phyloP scores from a whole-genome alignment of 2,329 filamentous ascomycete genomes.

The Alternaria ventricosa region DNA sequence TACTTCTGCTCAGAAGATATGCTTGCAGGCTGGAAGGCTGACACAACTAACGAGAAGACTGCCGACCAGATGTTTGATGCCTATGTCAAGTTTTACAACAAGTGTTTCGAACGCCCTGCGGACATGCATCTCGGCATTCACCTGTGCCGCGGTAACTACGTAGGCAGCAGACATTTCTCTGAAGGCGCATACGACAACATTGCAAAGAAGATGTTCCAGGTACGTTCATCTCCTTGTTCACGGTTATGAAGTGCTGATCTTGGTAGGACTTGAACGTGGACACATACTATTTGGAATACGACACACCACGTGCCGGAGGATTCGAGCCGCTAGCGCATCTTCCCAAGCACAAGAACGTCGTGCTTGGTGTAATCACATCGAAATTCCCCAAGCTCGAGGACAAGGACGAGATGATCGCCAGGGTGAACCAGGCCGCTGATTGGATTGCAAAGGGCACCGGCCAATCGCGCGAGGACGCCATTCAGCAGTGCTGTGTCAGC shows the following conservation, averaged over 20 bases:
- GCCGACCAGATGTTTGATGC: slow-evolving; percentile 75
- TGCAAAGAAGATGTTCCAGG: slow-evolving; percentile 52
- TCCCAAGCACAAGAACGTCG: slow-evolving; percentile 56
- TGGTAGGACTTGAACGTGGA: slow-evolving; percentile 47
- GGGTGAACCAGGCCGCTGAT: slow-evolving; percentile 62
- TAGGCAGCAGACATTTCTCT: slow-evolving; percentile 55
- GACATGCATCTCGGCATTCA: slow-evolving; percentile 82
- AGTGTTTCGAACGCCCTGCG: slow-evolving; percentile 66
- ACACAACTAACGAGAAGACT: slow-evolving; percentile 70
- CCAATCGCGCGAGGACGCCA: slow-evolving; percentile 68
- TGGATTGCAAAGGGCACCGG: slow-evolving; percentile 72
- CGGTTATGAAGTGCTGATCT: slow-evolving; percentile 2
- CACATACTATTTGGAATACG: slow-evolving; percentile 54
- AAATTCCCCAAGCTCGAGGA: slow-evolving; percentile 56
- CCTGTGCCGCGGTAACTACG: slow-evolving; percentile 65
- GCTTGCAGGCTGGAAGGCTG: slow-evolving; percentile 57
- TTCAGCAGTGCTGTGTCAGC: slow-evolving; percentile 64
- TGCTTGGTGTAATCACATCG: slow-evolving; percentile 55
- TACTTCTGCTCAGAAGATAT: slow-evolving; percentile 50
- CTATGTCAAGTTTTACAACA: slow-evolving; percentile 80
- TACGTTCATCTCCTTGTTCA: slow-evolving; percentile 4
- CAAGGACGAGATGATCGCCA: slow-evolving; percentile 55
- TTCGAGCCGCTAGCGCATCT: slow-evolving; percentile 56
- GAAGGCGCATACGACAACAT: slow-evolving; percentile 57
- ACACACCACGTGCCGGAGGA: slow-evolving; percentile 56